phyloP scores from a whole-genome alignment of 345 rosid genomes.

The Ceriops zippeliana region DNA sequence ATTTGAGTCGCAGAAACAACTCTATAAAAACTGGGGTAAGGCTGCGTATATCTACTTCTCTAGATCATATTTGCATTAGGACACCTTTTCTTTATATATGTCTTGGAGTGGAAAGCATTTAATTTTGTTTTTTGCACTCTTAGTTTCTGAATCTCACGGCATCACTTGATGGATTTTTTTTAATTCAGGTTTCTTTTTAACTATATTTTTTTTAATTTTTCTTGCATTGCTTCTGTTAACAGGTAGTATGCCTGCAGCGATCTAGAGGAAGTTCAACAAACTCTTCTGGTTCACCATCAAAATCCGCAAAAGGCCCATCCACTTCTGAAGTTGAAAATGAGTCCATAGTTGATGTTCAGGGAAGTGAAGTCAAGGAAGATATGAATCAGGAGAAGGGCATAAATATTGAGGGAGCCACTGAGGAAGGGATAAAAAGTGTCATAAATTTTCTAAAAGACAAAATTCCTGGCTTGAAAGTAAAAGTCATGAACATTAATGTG shows the following conservation, averaged over 20 bases:
- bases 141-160: neutral
- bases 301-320: constrained; percentile 41
- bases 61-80: too few species aligned
- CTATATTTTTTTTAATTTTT: neutral
- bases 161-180: neutral
- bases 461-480: constrained; percentile 88
- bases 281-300: constrained; percentile 37
- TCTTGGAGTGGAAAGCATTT: too few species aligned
- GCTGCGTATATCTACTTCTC: too few species aligned
- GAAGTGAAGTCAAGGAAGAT: constrained; percentile 58
- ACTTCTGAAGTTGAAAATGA: constrained; percentile 44
- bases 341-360: constrained; percentile 50
- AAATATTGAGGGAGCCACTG: constrained; percentile 70
- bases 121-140: neutral
- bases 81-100: too few species aligned
- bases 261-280: constrained; percentile 46
- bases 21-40: too few species aligned
- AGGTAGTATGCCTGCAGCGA: constrained; percentile 80
- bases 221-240: constrained; percentile 20
- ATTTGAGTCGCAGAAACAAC: too few species aligned
- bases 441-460: constrained; percentile 87
- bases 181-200: neutral
- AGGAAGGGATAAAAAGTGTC: constrained; percentile 89
- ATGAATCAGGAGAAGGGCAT: constrained; percentile 59
- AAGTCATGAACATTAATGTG: constrained; percentile 59